Evolutionary conservation across 805 yeast species (phyloP).

Genomic region (Zygosaccharomyces bisporus): DNA sequence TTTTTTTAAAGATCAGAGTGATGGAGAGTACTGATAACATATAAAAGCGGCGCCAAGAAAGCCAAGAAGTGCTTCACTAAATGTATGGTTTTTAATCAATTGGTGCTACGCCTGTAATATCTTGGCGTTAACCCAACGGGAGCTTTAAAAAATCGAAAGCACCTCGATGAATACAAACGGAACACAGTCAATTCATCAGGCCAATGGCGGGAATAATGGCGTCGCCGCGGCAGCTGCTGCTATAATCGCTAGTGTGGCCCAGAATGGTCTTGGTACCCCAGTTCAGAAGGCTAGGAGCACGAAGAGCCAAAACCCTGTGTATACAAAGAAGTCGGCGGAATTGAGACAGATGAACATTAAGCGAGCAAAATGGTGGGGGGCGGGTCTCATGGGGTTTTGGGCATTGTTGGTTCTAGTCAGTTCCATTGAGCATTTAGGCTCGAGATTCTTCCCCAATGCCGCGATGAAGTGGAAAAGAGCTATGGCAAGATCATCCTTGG

Average conservation of each 20-base stretch:
- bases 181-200: background rate
- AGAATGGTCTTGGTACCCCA: background rate
- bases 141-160: background rate
- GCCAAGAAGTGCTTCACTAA: too few relatives aligned
- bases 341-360: constrained; percentile 22
- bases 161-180: background rate
- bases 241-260: background rate
- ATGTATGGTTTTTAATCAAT: background rate
- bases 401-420: constrained; percentile 42
- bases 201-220: background rate
- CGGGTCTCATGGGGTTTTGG: constrained; percentile 49
- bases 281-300: background rate
- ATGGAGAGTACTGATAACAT: background rate
- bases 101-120: background rate
- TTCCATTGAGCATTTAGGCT: constrained; percentile 41
- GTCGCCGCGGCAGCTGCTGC: background rate
- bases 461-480: constrained; percentile 33
- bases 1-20: background rate
- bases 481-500: constrained; percentile 10
- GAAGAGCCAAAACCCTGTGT: background rate
- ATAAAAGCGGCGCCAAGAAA: background rate
- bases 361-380: constrained; percentile 44
- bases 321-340: background rate
- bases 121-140: background rate
- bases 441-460: constrained; percentile 39